Evolutionary conservation across 2,329 filamentous ascomycete species (phyloP).

Genomic region (Septoria petroselini): DNA sequence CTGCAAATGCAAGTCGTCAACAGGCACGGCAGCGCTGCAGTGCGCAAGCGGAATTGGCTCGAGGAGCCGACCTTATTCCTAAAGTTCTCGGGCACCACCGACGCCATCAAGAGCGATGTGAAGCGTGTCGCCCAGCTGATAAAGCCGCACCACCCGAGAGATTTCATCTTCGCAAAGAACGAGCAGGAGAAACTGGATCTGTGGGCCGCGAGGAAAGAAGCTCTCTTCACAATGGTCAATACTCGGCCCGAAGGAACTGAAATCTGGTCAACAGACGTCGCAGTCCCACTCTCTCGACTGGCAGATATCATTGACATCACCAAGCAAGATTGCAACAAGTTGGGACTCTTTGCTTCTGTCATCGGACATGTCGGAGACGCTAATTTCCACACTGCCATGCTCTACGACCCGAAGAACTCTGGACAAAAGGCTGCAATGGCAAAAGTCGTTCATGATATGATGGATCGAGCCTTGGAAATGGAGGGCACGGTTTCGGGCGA

Average conservation of each 20-base stretch:
- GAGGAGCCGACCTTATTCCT: constrained; percentile 78
- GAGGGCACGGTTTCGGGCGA: constrained; percentile 62
- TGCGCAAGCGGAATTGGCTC: constrained; percentile 69
- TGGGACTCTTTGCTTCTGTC: constrained; percentile 82
- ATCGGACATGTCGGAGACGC: constrained; percentile 89
- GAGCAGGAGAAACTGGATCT: constrained; percentile 36
- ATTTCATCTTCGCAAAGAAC: constrained; percentile 25
- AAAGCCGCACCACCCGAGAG: constrained; percentile 38
- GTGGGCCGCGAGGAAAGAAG: constrained; percentile 61
- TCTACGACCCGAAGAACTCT: constrained; percentile 71
- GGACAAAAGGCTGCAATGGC: constrained; percentile 74
- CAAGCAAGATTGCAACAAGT: constrained; percentile 82
- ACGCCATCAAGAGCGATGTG: constrained; percentile 74
- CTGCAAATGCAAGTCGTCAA: constrained; percentile 81
- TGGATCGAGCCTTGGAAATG: constrained; percentile 86
- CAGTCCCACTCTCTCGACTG: constrained; percentile 59
- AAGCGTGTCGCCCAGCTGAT: constrained; percentile 65
- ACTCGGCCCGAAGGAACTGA: constrained; percentile 55
- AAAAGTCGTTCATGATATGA: constrained; percentile 81
- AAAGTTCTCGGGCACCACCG: constrained; percentile 69
- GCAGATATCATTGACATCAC: constrained; percentile 71
- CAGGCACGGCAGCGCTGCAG: constrained; percentile 54
- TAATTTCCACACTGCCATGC: constrained; percentile 91
- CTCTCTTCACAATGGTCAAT: constrained; percentile 60
- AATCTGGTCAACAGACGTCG: constrained; percentile 61